Base-by-base conservation (phyloP, 768 basidiomycete genomes). In the Russula foetens region DNA sequence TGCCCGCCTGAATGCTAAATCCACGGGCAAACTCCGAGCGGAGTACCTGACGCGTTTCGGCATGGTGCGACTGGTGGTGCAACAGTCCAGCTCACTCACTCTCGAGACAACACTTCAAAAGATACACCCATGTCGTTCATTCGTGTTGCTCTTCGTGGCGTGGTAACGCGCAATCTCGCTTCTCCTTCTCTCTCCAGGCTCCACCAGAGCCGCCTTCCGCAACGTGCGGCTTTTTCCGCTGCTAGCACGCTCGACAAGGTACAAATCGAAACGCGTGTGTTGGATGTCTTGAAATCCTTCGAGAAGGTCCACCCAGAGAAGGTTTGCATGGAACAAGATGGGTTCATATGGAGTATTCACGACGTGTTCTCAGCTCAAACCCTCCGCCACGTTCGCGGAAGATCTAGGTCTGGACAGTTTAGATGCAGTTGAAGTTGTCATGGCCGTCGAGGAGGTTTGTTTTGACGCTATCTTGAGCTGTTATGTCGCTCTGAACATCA, bases 391-490 rank as follows among this genome's bases (percentile, higher is more conserved):
- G 12, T 94, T 97, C 73, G 75, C 83, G 53, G 79, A 84, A 48
- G 92, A 97, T 78, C 81, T 97, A 53, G 92, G 91, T 31, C 81
- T 97, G 33, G 97, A 99, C 75, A 98, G 94, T 68, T 77, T 99
- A 71, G 97, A 99, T 73, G 83, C 94, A 21, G 95, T 99, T 21
- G 97, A 99, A 74, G 94, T 98, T 28, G 91, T 98, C 68, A 97
- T 99, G 94, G 93, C 96, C 43, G 88, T 99, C 67, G 97, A 99
- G 76, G 97, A 94, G 83, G 88, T 84, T 67, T 47, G 71, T 47
- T 35, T 52, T 43, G 4, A 21, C 48, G 26, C 11, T 21, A 45
- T 41, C 1, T 19, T 24, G 8, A 12, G 3, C 41, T 29, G 38
- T 35, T 58, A n/a, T 23, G 48, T 57, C 60, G 56, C 43, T 43